Conservation (phyloP, 768 basidiomycete genomes). For the Rhodotorula sphaerocarpa region DNA sequence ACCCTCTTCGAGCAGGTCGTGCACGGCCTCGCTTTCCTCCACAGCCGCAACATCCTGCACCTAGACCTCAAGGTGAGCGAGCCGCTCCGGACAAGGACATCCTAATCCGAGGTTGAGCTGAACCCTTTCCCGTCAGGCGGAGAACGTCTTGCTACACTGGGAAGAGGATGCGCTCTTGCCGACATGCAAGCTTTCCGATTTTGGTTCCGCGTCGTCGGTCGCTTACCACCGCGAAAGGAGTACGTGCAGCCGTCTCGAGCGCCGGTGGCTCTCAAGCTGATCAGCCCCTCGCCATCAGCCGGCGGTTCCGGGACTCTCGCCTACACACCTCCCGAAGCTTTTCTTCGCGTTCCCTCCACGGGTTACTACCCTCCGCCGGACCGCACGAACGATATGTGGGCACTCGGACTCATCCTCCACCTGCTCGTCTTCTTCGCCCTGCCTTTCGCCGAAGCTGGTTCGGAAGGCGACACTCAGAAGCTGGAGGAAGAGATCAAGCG, state of each 20-base stretch:
- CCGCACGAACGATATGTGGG: slow-evolving; percentile 45
- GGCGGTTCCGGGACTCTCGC: slow-evolving; percentile 32
- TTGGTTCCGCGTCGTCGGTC: slow-evolving; percentile 42
- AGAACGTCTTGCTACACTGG: slow-evolving; percentile 34
- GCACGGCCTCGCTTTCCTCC: slow-evolving; percentile 43
- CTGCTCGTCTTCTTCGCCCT: slow-evolving; percentile 46
- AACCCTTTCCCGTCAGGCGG: slow-evolving; percentile 10
- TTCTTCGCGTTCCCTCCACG: background rate
- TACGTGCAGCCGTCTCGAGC: slow-evolving; percentile 23
- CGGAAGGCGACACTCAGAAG: slow-evolving; percentile 39
- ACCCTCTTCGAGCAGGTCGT: slow-evolving; percentile 44
- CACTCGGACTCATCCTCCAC: slow-evolving; percentile 45
- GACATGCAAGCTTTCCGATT: slow-evolving; percentile 44
- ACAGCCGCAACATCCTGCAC: slow-evolving; percentile 28
- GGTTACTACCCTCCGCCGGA: slow-evolving; percentile 37
- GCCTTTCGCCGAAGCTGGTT: slow-evolving; percentile 38
- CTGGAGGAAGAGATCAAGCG: slow-evolving; percentile 41
- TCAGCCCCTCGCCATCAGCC: background rate
- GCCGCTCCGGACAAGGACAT: background rate
- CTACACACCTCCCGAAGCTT: slow-evolving; percentile 29
- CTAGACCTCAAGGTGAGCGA: slow-evolving; percentile 34
- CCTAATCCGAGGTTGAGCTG: background rate
- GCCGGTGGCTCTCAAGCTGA: background rate
- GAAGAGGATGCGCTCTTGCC: slow-evolving; percentile 37
- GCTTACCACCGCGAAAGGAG: slow-evolving; percentile 39